phyloP scores from a whole-genome alignment of 2,329 filamentous ascomycete species.

The Aspergillus novoparasiticus region DNA sequence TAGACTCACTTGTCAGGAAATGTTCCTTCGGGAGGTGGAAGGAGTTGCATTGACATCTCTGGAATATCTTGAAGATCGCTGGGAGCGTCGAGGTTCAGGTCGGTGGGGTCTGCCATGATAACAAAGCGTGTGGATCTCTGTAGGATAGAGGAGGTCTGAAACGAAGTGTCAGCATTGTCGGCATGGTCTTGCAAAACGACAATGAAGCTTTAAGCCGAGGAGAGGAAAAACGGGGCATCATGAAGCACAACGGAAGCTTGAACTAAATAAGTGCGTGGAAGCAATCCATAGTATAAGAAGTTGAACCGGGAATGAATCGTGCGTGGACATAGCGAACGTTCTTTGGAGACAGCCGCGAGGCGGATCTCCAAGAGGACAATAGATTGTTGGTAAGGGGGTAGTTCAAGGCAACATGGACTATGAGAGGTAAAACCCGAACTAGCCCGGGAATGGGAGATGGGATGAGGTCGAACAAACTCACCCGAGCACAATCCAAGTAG shows the following conservation, averaged over 20 bases:
- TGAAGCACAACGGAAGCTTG: not conserved
- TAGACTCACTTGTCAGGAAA: conserved; percentile 45
- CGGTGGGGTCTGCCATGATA: conserved; percentile 45
- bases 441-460: not conserved
- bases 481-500: conserved; percentile 4
- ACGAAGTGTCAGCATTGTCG: conserved; percentile 24
- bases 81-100: conserved; percentile 48
- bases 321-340: conserved; percentile 40
- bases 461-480: conserved; percentile 3
- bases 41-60: conserved; percentile 44
- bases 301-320: conserved; percentile 28
- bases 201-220: not conserved
- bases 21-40: conserved; percentile 47
- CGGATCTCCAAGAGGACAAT: not conserved
- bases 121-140: conserved; percentile 22
- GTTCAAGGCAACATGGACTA: not conserved
- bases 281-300: conserved; percentile 30
- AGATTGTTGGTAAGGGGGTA: not conserved
- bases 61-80: conserved; percentile 50
- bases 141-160: conserved; percentile 18
- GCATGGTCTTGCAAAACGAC: not conserved
- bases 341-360: conserved; percentile 1
- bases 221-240: not conserved
- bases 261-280: conserved; percentile 41
- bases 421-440: not conserved